Evolutionary conservation across 1,139 yeast genomes (phyloP).

Genomic region (Nematodospora anomalae): DNA sequence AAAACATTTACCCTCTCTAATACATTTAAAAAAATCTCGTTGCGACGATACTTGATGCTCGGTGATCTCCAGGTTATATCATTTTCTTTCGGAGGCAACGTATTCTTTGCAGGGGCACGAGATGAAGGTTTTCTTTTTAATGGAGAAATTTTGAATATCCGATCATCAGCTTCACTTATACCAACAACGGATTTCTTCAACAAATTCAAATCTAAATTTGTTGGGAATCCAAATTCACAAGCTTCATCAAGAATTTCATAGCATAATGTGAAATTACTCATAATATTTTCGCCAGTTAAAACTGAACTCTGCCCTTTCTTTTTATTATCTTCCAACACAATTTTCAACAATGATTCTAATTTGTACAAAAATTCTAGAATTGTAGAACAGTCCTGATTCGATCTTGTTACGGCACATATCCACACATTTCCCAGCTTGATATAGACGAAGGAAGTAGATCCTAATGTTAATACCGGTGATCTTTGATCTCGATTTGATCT

Average conservation of each 20-base stretch:
- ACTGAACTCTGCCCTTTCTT: slow-evolving; percentile 6
- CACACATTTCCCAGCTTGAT: slow-evolving; percentile 70
- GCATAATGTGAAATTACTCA: slow-evolving; percentile 60
- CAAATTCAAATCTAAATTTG: slow-evolving; percentile 56
- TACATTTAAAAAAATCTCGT: slow-evolving; percentile 78
- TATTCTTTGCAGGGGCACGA: not conserved
- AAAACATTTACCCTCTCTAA: slow-evolving; percentile 73
- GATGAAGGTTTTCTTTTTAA: slow-evolving; percentile 15
- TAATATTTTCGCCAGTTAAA: slow-evolving; percentile 31
- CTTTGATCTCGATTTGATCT: slow-evolving; percentile 37
- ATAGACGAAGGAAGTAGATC: slow-evolving; percentile 88
- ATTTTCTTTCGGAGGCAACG: slow-evolving; percentile 5
- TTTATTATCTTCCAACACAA: slow-evolving; percentile 19
- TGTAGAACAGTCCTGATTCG: slow-evolving; percentile 81
- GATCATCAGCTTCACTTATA: slow-evolving; percentile 22
- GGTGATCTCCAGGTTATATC: slow-evolving; percentile 63
- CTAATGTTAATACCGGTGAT: slow-evolving; percentile 86
- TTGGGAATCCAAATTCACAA: slow-evolving; percentile 82
- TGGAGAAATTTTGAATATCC: slow-evolving; percentile 21
- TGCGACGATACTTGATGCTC: slow-evolving; percentile 77
- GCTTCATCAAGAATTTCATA: slow-evolving; percentile 80
- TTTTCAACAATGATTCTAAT: slow-evolving; percentile 47
- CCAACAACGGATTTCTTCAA: slow-evolving; percentile 26
- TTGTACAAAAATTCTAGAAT: slow-evolving; percentile 77
- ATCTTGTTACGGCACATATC: slow-evolving; percentile 83